Base-by-base conservation (phyloP, 352 stramenopile species). In the Phytopythium litorale region DNA sequence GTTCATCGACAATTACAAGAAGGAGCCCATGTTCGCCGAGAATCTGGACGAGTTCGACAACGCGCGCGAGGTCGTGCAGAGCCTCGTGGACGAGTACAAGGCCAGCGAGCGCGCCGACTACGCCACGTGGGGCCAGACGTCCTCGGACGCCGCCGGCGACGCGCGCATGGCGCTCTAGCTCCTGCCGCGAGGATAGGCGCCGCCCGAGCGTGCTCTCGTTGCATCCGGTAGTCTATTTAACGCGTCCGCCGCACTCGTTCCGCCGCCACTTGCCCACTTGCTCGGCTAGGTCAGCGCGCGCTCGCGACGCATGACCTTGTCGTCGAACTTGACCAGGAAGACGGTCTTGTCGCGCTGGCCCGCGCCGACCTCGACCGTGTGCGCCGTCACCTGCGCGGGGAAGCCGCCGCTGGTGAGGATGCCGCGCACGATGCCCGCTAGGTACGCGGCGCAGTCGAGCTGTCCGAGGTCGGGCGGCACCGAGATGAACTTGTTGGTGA, bases 1-100 rank as follows among this genome's bases (percentile, higher is more conserved):
- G 33, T 99, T 99, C 84, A 92, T 99, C 52, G 96, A 99, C 63
- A 98, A 99, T 68, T 99, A 99, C 88, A 83, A 95, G 56, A 96
- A 97, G 71, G 92, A 99, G 66, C 96, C 97, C 43, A 98, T 99
- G 87, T 99, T 99, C 40, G 82, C 85, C 9, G 85, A 96, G 43
- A 86, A 76, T 50, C 73, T 96, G 56, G 85, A 94, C 38, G 87
- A 96, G 66, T 96, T 96, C 53, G 87, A 96, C 60, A 88, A 73
- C 42, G 81, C 87, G 35, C 76, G 87, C n/a, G 86, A 92, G 54
- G 84, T 94, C 15, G 86, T 94, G 48, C 84, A 91, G 74, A 91
- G 76, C 60, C 72, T 94, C 53, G 83, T 92, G 48, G 86, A 94
- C 58, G 86, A 94, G 62, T 94, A 94, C 70, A 90, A 91, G 61